phyloP scores from a whole-genome alignment of 441 rosid species.

The Flueggea neowawraea region DNA sequence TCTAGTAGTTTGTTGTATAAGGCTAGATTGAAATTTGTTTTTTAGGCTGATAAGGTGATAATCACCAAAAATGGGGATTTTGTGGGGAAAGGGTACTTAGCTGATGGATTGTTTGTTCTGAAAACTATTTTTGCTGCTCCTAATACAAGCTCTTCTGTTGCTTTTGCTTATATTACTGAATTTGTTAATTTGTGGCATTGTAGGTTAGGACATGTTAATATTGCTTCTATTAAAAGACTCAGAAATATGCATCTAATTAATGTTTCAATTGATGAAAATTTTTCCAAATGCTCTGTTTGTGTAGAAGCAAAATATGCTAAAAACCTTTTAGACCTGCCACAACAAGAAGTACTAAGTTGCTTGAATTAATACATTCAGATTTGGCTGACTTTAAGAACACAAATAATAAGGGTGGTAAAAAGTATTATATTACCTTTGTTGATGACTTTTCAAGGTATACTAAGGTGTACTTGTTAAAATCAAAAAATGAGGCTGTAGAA shows the following conservation, averaged over 20 bases:
- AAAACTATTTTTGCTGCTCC: not conserved
- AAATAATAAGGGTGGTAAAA: not conserved
- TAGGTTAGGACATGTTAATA: slow-evolving; percentile 2
- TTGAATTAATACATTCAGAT: not conserved
- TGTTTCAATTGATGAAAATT: too few species aligned
- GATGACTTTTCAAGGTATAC: slow-evolving; percentile 7
- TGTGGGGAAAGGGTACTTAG: slow-evolving; percentile 2
- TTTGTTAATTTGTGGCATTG: slow-evolving; percentile 1
- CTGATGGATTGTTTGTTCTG: slow-evolving; percentile 1
- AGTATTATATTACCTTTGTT: slow-evolving; percentile 2
- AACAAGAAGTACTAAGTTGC: not conserved
- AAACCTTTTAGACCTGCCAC: not conserved
- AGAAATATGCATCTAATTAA: too few species aligned
- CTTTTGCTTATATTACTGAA: not conserved
- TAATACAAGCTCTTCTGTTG: not conserved
- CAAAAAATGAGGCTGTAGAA: too few species aligned
- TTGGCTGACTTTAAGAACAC: not conserved
- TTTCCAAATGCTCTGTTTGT: too few species aligned
- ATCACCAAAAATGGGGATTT: too few species aligned
- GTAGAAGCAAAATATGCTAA: slow-evolving; percentile 1
- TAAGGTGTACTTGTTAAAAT: not conserved
- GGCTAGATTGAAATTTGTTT: not conserved
- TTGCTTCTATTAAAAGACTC: slow-evolving; percentile 2
- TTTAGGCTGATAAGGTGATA: too few species aligned
- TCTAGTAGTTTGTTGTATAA: not conserved